phyloP scores from a whole-genome alignment of 495 filamentous ascomycete genomes.

The Podospora fimiseda region DNA sequence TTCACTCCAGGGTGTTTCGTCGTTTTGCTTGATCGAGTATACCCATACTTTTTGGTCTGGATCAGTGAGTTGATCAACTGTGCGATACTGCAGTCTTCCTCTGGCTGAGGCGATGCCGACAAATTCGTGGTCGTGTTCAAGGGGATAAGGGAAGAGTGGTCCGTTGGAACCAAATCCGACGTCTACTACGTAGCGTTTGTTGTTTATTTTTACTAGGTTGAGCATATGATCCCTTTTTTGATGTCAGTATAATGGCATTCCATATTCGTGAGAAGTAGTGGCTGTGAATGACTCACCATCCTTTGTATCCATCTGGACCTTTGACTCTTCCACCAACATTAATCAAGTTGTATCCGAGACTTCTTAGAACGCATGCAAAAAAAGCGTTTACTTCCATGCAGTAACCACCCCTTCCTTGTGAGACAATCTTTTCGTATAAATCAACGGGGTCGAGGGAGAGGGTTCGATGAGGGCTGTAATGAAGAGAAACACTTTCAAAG shows the following conservation, averaged over 20 bases:
- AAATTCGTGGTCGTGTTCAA: slow-evolving; percentile 16
- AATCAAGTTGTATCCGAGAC: slow-evolving; percentile 54
- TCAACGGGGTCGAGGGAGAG: slow-evolving; percentile 50
- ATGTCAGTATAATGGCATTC: background rate
- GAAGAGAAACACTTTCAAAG: slow-evolving; percentile 60
- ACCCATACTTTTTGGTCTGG: slow-evolving; percentile 35
- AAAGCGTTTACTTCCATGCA: slow-evolving; percentile 72
- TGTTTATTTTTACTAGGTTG: slow-evolving; percentile 55
- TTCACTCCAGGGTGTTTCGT: slow-evolving; percentile 26
- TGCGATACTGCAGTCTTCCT: slow-evolving; percentile 21
- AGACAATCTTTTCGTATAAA: slow-evolving; percentile 61
- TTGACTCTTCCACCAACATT: slow-evolving; percentile 36
- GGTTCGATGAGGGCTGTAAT: slow-evolving; percentile 42
- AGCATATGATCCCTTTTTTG: slow-evolving; percentile 58
- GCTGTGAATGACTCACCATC: slow-evolving; percentile 24
- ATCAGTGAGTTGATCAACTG: slow-evolving; percentile 24
- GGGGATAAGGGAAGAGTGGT: slow-evolving; percentile 26
- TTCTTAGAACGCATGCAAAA: slow-evolving; percentile 57
- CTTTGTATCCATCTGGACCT: slow-evolving; percentile 23
- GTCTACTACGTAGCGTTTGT: slow-evolving; percentile 54
- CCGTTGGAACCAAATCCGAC: slow-evolving; percentile 59
- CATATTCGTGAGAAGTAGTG: background rate
- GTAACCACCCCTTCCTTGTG: slow-evolving; percentile 52
- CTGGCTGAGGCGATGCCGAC: background rate
- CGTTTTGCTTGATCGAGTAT: slow-evolving; percentile 27